Conservation (phyloP, 176 grass and related monocot species). For the Musa troglodytarum region DNA sequence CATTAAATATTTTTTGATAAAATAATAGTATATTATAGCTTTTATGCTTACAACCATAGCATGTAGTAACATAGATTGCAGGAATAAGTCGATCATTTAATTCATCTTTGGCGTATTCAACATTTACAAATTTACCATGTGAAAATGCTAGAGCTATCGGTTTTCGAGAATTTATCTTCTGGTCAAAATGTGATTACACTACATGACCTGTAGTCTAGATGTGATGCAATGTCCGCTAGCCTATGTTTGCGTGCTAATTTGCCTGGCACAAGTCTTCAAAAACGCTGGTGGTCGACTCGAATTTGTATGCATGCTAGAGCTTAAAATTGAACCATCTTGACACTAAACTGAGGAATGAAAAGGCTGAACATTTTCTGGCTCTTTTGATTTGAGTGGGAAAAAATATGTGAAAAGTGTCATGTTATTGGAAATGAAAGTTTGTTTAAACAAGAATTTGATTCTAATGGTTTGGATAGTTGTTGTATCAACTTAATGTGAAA, state of each 20-base stretch:
- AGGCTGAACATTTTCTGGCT: slow-evolving; percentile 51
- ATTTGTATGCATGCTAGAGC: slow-evolving; percentile 45
- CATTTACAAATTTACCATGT: slow-evolving; percentile 48
- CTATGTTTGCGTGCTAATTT: slow-evolving; percentile 54
- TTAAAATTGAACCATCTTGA: slow-evolving; percentile 56
- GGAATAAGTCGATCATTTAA: too few relatives aligned
- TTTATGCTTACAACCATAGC: too few relatives aligned
- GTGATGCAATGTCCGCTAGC: slow-evolving; percentile 74
- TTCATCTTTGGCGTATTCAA: slow-evolving; percentile 43
- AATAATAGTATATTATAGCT: too few relatives aligned
- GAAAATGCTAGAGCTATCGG: slow-evolving; percentile 29
- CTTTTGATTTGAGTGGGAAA: slow-evolving; percentile 47
- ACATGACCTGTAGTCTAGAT: slow-evolving; percentile 75
- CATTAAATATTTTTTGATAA: too few relatives aligned
- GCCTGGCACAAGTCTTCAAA: slow-evolving; percentile 49
- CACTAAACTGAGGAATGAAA: slow-evolving; percentile 66
- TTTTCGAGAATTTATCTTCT: slow-evolving; percentile 9
- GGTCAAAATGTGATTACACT: slow-evolving; percentile 23
- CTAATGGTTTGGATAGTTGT: not conserved
- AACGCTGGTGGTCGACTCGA: slow-evolving; percentile 74
- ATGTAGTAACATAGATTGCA: too few relatives aligned
- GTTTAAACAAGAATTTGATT: not conserved
- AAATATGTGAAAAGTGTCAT: slow-evolving; percentile 37
- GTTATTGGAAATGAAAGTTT: slow-evolving; percentile 5
- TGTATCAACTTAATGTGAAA: too few relatives aligned